Evolutionary conservation across 495 filamentous ascomycete genomes (phyloP), one percentile per base, ranked within the genome.

Genomic region (Sphaerosporella brunnea): DNA sequence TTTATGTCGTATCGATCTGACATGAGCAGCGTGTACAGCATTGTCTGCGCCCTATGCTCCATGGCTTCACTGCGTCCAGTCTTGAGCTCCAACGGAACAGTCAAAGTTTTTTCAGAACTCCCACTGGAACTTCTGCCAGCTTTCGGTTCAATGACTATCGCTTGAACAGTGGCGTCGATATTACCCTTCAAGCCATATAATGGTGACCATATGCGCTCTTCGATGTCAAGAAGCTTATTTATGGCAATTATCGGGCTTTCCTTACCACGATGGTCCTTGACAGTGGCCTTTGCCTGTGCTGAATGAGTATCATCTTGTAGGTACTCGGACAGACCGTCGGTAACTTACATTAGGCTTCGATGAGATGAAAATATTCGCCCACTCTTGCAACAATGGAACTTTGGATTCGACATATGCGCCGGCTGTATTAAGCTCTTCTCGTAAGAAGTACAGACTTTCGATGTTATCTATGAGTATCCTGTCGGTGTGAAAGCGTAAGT

Each of bases 151-250:
- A 75, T 63, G 66, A 92, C 80, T 3, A 73, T 73, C n/a, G 88
- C 77, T 65, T 96, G 83, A 10, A 97, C 80, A 3, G 90, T 96
- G n/a, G 90, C 90, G 66, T 97, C 90, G 47, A 97, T 84, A 60
- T 94, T 96, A 24, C 90, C 90, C 65, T 97, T 96, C 4, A 97
- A 69, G 0, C 90, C 90, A 59, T 88, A 96, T 77, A 83, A 84
- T 4, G 90, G 90, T 13, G 90, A 95, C 90, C 87, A 95, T 30
- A 95, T 73, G 56, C 95, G 87, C 62, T 97, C 90, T 63, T 97
- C 90, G 18, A 96, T 84, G 58, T 94, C 90, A 35, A 97, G 77
- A 26, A 97, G 67, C 60, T 94, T 95, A 62, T 75, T 93, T 52
- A 97, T 76, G 55, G 79, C 84, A 70, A 95, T 77, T 36, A 73